phyloP scores from a whole-genome alignment of 192 early-diverging fungal species.

The Entrophospora sp. region DNA sequence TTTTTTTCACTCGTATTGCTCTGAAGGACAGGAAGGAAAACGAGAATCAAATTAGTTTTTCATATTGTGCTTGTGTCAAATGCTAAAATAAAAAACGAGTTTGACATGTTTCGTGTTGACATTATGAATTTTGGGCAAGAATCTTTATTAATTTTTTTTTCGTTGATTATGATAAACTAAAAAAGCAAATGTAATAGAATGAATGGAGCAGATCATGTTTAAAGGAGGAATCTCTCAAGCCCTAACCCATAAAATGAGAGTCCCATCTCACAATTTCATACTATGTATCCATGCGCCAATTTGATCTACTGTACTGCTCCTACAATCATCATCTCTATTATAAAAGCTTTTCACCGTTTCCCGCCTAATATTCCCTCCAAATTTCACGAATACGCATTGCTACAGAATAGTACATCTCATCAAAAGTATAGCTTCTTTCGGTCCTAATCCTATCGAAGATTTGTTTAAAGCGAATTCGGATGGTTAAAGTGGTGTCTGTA shows the following conservation, averaged over 20 bases:
- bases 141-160: too few species aligned
- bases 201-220: too few species aligned
- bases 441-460: neutral
- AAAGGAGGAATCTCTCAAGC: too few species aligned
- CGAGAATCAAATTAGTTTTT: neutral
- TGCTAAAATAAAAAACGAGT: too few species aligned
- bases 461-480: too few species aligned
- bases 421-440: neutral
- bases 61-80: too few species aligned
- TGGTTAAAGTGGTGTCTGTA: neutral
- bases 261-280: too few species aligned
- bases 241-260: too few species aligned
- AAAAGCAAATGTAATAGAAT: too few species aligned
- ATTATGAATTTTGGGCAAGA: too few species aligned
- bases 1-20: neutral
- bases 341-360: neutral
- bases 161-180: too few species aligned
- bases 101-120: too few species aligned
- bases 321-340: neutral
- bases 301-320: neutral
- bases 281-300: neutral
- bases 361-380: conserved; percentile 10
- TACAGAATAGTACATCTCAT: neutral
- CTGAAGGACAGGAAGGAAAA: neutral
- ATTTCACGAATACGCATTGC: neutral